Base-by-base conservation (phyloP, 2,329 filamentous ascomycete species). In the Fusarium sulawesiense region DNA sequence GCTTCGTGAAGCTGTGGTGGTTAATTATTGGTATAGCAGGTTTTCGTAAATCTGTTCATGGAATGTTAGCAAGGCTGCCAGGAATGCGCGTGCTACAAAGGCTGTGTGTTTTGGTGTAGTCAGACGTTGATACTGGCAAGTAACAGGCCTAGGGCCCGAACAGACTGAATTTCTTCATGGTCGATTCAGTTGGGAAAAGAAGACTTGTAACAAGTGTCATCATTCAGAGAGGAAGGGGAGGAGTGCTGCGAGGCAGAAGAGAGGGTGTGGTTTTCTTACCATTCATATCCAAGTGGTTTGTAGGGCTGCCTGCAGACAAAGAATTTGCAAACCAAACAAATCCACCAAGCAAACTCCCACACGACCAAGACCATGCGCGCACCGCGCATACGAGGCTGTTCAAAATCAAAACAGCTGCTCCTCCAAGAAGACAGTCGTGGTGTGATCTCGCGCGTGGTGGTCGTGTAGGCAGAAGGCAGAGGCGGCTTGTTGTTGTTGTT, bases 91-190 rank as follows among this genome's bases (percentile, higher is more conserved):
- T 59, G 42, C 46, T 41, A 55, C 34, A 56, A 64, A 49, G 50
- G 42, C n/a, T 42, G 57, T 49, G 51, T 71, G 40, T 37, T 47
- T 56, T 50, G 57, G 57, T 73, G 69, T 70, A 76, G 76, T 93
- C 92, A 93, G 92, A 92, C 89, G 89, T 87, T 84, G 85, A 91
- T 94, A 94, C 92, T 94, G 92, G 92, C 92, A 92, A 94, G 92
- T 94, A 94, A 91, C 92, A 93, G 90, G 89, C 86, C 80, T 82
- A 82, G 82, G 83, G 84, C 89, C 90, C 90, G 88, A 84, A 87
- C 84, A 91, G 87, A 87, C 85, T 84, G 79, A 83, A 84, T 61
- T 90, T 93, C 90, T 89, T 93, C 92, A 94, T 91, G 90, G 91
- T 89, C 92, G 92, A 93, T 87, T 94, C 91, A 84, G 91, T 86